Evolutionary conservation across 495 filamentous ascomycete species (phyloP), one percentile per base, ranked within the genome.

Genomic region (Bombardia bombarda): DNA sequence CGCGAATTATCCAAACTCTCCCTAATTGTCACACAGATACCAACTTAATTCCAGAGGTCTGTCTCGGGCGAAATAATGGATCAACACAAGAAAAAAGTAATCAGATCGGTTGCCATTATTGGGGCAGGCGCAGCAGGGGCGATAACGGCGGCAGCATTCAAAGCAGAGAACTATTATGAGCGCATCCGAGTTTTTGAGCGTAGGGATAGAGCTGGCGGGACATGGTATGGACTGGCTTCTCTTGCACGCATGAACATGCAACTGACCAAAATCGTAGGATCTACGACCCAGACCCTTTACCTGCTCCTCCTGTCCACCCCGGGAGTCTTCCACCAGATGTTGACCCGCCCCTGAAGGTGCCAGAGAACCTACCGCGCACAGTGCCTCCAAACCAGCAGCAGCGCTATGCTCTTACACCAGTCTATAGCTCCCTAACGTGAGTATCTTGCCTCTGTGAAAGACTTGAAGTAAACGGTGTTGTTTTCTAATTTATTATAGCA

Each of bases 111-210:
- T 2, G 70, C 72, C 4, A 63, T 75, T 28, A 70, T 75, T 32
- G 72, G 72, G 3, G 72, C 72, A 2, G 72, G 72, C 7, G 70
- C 72, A 17, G 53, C 68, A 40, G 72, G 72, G 36, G 66, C 69
- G 7, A 53, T 65, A 24, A 60, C 69, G 1, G 66, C 69, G 4
- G 64, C 63, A 7, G 70, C 72, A 7, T 57, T 72, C 25, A 57
- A 63, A 34, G 59, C 68, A 1, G 72, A 75, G 45, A 58, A 69
- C n/a, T 66, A 61, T 31, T 75, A 67, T 52, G 67, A 70, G n/a
- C 49, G 40, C 10, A 71, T 75, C n/a, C 51, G 53, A 9, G 66
- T 75, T 5, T 73, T 69, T 51, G 72, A 75, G 47, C 60, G 72
- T 12, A 56, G 68, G 28, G 67, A 66, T 43, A 56, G 55, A 13